Conservation (phyloP, 2,329 filamentous ascomycete species). For the Colletotrichum sp. region DNA sequence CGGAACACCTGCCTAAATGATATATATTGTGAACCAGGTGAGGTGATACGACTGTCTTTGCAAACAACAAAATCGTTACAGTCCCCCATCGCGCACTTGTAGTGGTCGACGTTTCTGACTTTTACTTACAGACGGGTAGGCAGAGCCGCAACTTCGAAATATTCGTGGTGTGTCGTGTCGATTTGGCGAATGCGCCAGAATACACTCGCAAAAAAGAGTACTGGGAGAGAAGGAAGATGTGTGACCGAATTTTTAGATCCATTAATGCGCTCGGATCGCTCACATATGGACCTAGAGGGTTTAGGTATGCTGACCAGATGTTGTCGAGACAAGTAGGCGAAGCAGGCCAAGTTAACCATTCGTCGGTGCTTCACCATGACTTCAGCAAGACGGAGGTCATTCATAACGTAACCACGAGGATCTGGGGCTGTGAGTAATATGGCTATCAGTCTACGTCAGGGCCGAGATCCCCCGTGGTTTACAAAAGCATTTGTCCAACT, state of each 20-base stretch:
- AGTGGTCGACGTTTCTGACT: background rate
- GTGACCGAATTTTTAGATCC: background rate
- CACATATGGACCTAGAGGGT: background rate
- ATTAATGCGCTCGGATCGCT: background rate
- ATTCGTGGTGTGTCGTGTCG: background rate
- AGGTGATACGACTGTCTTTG: background rate
- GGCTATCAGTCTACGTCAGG: no score
- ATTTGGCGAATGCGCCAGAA: background rate
- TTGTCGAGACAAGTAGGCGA: background rate
- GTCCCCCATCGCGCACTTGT: no score
- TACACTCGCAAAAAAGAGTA: background rate
- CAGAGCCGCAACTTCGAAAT: background rate
- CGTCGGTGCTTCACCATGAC: background rate
- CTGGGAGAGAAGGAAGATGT: background rate
- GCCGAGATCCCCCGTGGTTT: no score
- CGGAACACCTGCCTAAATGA: fast-evolving
- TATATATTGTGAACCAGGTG: background rate
- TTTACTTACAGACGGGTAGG: background rate
- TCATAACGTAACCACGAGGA: background rate
- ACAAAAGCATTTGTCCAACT: no score
- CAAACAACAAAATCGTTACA: background rate
- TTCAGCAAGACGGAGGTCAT: background rate
- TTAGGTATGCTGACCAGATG: background rate
- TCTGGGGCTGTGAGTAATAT: no score
- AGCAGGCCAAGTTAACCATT: no score